Base-by-base conservation (phyloP, 768 basidiomycete genomes). In the Boletus reticulatus region DNA sequence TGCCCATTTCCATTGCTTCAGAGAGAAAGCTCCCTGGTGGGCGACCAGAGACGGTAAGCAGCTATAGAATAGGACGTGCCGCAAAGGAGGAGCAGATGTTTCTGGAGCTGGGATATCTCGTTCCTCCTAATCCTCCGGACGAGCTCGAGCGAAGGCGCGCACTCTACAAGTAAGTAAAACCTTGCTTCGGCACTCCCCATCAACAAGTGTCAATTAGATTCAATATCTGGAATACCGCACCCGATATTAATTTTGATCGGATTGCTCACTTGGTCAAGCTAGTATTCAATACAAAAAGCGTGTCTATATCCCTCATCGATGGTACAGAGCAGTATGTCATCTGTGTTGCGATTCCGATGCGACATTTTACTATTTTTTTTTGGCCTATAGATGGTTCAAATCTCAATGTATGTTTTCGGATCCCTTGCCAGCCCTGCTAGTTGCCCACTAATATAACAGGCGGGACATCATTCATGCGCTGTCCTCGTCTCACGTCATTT, bases 251-350 rank as follows among this genome's bases (percentile, higher is more conserved):
- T 68, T 97, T 98, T 67, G 94, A 97, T 71, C 84, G 95, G 17
- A 95, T 97, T 60, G 91, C 87, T 16, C 93, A 96, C 69, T 81
- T 98, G 27, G 90, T 89, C 39, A 95, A 95, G 73, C 76, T 97
- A 39, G 95, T 98, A 8, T 98, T 98, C 72, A 89, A 81, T 65
- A 90, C 94, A 2, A 91, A 90, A 67, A 86, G 89, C 14, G 94
- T 95, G 3, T 70, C 84, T 22, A 89, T 98, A 20, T 84, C 88
- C 9, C 74, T 96, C 37, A 79, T 94, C n/a, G 94, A 96, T 67
- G 85, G 84, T 13, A 84, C 85, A 42, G 88, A 90, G 56, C 89
- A 92, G 88, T 91, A 73, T 72, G 88, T 68, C 51, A 16, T 52
- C 20, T 50, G 38, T 50, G 53, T 57, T 53, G 14, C 37, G 49